Conservation (phyloP, 2,329 filamentous ascomycete species). For the Sarocladium brachiariae region DNA sequence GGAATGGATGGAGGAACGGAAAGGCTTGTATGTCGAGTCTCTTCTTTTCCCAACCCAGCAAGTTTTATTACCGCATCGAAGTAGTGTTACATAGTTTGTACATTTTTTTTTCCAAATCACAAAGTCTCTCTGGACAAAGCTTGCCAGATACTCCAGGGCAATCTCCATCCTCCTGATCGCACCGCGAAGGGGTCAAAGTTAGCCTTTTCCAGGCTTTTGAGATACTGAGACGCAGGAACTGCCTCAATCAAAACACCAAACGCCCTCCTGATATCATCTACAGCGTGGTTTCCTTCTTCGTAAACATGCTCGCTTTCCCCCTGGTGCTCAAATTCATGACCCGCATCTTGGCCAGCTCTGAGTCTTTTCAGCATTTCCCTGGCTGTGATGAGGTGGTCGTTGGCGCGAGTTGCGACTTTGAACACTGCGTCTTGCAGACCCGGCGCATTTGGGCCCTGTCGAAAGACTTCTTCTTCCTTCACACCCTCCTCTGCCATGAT, state of each 20-base stretch:
- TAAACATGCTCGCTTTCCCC: slow-evolving; percentile 64
- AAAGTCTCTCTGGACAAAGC: slow-evolving; percentile 44
- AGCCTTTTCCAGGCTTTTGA: slow-evolving; percentile 67
- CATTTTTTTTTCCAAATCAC: neutral
- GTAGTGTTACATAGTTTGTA: too few species aligned
- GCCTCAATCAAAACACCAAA: slow-evolving; percentile 80
- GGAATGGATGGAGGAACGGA: too few species aligned
- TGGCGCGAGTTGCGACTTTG: slow-evolving; percentile 83
- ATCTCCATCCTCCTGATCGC: slow-evolving; percentile 61
- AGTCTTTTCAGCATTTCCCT: slow-evolving; percentile 84
- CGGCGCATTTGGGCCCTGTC: slow-evolving; percentile 67
- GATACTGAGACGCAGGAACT: slow-evolving; percentile 69
- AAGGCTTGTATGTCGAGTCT: too few species aligned
- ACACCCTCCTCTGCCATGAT: slow-evolving; percentile 78
- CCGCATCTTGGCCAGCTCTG: slow-evolving; percentile 63
- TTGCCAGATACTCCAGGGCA: slow-evolving; percentile 69
- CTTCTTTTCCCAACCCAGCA: too few species aligned
- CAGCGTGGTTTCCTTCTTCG: slow-evolving; percentile 13
- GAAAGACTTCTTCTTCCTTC: slow-evolving; percentile 82
- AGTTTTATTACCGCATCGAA: too few species aligned
- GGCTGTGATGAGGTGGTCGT: slow-evolving; percentile 91
- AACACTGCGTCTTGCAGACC: slow-evolving; percentile 89
- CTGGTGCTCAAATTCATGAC: slow-evolving; percentile 84
- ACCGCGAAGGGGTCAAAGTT: slow-evolving; percentile 79
- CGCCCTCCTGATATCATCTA: slow-evolving; percentile 27